Base-by-base conservation (phyloP, 2,329 filamentous ascomycete genomes). In the Aspergillus sp. region DNA sequence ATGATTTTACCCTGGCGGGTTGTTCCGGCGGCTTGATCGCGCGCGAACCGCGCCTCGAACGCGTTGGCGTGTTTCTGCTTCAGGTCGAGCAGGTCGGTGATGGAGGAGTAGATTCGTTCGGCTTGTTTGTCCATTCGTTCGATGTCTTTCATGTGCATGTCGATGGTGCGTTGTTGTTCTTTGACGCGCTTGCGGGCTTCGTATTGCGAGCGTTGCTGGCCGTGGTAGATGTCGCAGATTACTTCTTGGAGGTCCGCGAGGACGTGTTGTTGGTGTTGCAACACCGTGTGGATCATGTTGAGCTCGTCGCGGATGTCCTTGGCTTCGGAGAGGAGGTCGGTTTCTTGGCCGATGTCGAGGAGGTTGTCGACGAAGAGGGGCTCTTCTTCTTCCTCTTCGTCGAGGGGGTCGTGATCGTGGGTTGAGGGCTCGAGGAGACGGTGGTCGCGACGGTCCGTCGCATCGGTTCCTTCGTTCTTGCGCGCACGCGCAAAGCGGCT, bases 21-120 rank as follows among this genome's bases (percentile, higher is more conserved):
- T 0, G 86, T 87, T 1, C 84, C 83, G 2, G 84, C 81, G 0
- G 87, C 86, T 70, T 88, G 85, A 53, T 88, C 84, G 22, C 77
- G 74, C 3, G 75, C 73, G 58, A 77, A 88, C 2, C 86, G 82
- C 1, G 86, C 87, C 68, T 89, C 87, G 51, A 88, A 83, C 0
- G 85, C 85, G 72, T 89, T 89, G 63, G 85, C 86, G 59, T 89
- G 86, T 70, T 89, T 89, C 66, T 90, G 87, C 67, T 90, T 90
- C 1, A 89, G 79, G 63, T 89, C 87, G 0, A 90, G 81, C 5
- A 89, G 75, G 64, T 88, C 83, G 0, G 83, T 86, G 49, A 89
- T 81, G 58, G 80, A 83, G 49, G 80, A 75, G 67, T 88, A 87
- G 61, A 88, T 84, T 22, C 82, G 80, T 58, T 83, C 79, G 0